Evolutionary conservation across 805 yeast genomes (phyloP).

Genomic region (Ogataea henricii): DNA sequence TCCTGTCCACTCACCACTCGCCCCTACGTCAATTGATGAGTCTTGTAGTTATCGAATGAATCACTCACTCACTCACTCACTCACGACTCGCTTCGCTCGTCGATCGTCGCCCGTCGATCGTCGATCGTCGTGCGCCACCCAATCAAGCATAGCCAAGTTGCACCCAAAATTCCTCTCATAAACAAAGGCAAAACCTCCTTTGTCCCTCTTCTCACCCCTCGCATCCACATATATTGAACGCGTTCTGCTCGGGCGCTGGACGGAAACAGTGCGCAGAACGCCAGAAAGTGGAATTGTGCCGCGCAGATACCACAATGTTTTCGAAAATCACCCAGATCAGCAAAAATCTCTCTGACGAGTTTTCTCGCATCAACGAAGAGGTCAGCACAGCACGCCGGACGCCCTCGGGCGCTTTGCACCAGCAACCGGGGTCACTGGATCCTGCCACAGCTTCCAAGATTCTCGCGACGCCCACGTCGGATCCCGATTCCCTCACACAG

Average conservation of each 20-base stretch:
- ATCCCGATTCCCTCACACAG: constrained; percentile 44
- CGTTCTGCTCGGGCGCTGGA: neutral
- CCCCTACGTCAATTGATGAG: no score
- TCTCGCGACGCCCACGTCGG: constrained; percentile 49
- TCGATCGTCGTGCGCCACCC: neutral
- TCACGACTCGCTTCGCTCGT: neutral
- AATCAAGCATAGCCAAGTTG: neutral
- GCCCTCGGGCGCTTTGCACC: constrained; percentile 19
- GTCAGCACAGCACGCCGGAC: constrained; percentile 24
- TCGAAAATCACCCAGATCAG: constrained; percentile 61
- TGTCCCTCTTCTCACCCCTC: neutral
- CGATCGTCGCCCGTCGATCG: neutral
- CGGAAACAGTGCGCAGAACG: neutral
- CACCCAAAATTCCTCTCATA: neutral
- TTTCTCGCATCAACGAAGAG: constrained; percentile 40
- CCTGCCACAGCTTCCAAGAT: constrained; percentile 33
- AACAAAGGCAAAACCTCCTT: neutral
- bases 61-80: neutral
- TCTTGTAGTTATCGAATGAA: neutral
- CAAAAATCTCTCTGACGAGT: constrained; percentile 64
- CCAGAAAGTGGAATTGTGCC: neutral
- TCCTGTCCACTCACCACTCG: no score
- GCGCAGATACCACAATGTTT: constrained; percentile 41
- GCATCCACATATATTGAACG: neutral
- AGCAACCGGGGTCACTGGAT: constrained; percentile 20